Percentiles rank a stretch among this genome's conserved stretches.
Evolutionary conservation across 257 asterid species (phyloP).

Genomic region (Solanum pimpinellifolium): DNA sequence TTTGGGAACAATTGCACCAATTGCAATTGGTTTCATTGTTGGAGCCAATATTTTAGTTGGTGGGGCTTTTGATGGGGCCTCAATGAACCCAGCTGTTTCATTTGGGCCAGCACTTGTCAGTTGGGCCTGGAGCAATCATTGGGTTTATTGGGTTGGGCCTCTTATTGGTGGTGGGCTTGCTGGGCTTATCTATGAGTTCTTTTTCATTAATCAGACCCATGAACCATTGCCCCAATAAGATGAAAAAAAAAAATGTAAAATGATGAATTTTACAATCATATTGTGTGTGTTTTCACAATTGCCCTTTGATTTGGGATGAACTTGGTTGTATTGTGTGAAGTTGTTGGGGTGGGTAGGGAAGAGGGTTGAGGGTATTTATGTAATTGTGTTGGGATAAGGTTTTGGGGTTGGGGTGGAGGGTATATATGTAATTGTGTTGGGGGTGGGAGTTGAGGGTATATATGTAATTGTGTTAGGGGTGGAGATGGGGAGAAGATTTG

Average conservation of each 20-base stretch:
- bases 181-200: slow-evolving; percentile 26
- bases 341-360: background rate
- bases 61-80: slow-evolving; percentile 30
- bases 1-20: slow-evolving; percentile 38
- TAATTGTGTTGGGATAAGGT: background rate
- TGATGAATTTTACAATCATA: background rate
- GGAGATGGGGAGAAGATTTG: background rate
- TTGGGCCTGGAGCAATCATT: slow-evolving; percentile 32
- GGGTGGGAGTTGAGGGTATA: background rate
- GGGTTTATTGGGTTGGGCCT: slow-evolving; percentile 47
- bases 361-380: background rate
- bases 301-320: background rate
- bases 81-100: slow-evolving; percentile 34
- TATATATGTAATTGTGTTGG: background rate
- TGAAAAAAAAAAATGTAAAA: background rate
- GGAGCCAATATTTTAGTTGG: slow-evolving; percentile 42
- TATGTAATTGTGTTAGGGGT: background rate
- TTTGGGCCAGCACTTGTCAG: slow-evolving; percentile 37
- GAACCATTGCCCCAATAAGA: slow-evolving; percentile 21
- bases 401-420: background rate
- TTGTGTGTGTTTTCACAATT: background rate
- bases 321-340: background rate
- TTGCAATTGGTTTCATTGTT: slow-evolving; percentile 40
- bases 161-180: slow-evolving; percentile 42
- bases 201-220: slow-evolving; percentile 24